Base-by-base conservation (phyloP, 352 stramenopile species). In the Lagenidium giganteum region DNA sequence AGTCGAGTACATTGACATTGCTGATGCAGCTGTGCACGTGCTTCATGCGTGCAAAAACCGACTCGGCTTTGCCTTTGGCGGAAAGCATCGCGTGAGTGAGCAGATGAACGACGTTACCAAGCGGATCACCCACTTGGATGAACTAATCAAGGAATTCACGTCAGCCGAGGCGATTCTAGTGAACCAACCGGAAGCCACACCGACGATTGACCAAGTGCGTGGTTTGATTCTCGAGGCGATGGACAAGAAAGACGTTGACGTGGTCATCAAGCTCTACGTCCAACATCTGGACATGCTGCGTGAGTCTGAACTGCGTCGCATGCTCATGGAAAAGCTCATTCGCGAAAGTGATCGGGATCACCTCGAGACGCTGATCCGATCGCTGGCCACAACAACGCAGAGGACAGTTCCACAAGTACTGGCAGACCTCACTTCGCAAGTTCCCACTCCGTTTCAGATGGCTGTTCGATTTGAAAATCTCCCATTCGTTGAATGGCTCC, bases 401-500 rank as follows among this genome's bases (percentile, higher is more conserved):
- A 38, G 32, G 11, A 38, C 11, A 13, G 32, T 38, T 38, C 16
- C 32, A 45, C 26, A 52, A 39, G 28, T 25, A 17, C n/a, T n/a
- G n/a, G n/a, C n/a, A n/a, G n/a, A n/a, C n/a, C n/a, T n/a, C n/a
- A n/a, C n/a, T n/a, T n/a, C n/a, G 8, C 25, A 27, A n/a, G 32
- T 23, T 17, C 35, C 35, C 14, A 29, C 26, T 3, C 36, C 39
- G 7, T 8, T 39, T 8, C 32, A 52, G 25, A 42, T 18, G 9
- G 45, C 45, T 25, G 29, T 52, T 5, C 37, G 39, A 5, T 37
- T 36, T 4, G 45, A 34, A 16, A 25, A 44, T 8, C 21, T 27
- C 3, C 7, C 9, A 12, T 17, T 52, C 7, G 20, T 52, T 6
- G 45, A 52, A 11, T 52, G 45, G 45, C 35, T 52, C 20, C 16